phyloP scores from a whole-genome alignment of 192 early-diverging fungal genomes.

The Backusella psychrophila region DNA sequence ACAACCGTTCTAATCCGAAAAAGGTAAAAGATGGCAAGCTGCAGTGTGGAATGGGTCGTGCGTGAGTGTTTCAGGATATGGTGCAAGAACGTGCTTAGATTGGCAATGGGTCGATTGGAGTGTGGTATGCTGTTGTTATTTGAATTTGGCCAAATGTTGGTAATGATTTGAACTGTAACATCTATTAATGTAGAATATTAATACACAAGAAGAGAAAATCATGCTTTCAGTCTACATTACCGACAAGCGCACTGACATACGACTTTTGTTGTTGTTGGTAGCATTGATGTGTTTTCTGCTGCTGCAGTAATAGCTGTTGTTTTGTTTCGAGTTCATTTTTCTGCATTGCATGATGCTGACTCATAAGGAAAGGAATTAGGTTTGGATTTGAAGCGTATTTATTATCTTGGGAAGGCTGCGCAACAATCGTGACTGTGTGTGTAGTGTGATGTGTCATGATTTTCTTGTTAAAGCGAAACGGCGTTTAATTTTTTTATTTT shows the following conservation, averaged over 20 bases:
- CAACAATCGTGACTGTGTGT: conserved; percentile 10
- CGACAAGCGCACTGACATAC: conserved; percentile 22
- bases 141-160: conserved; percentile 13
- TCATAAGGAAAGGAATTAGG: conserved; percentile 1
- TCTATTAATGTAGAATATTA: background rate
- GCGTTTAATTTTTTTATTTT: background rate
- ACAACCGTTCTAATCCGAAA: conserved; percentile 24
- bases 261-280: conserved; percentile 9
- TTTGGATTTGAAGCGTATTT: conserved; percentile 12
- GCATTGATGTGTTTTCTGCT: background rate
- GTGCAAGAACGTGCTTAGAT: conserved; percentile 44
- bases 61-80: conserved; percentile 56
- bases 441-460: conserved; percentile 1
- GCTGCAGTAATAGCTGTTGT: background rate
- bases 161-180: conserved; percentile 6
- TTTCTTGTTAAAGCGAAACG: background rate
- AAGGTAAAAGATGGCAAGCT: conserved; percentile 58
- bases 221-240: background rate
- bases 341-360: background rate
- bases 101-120: conserved; percentile 20
- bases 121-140: background rate
- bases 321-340: background rate
- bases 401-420: conserved; percentile 11
- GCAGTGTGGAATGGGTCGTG: conserved; percentile 59
- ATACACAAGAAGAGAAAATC: background rate